phyloP scores from a whole-genome alignment of 306 rosid species.

The Adenanthera pavonina region DNA sequence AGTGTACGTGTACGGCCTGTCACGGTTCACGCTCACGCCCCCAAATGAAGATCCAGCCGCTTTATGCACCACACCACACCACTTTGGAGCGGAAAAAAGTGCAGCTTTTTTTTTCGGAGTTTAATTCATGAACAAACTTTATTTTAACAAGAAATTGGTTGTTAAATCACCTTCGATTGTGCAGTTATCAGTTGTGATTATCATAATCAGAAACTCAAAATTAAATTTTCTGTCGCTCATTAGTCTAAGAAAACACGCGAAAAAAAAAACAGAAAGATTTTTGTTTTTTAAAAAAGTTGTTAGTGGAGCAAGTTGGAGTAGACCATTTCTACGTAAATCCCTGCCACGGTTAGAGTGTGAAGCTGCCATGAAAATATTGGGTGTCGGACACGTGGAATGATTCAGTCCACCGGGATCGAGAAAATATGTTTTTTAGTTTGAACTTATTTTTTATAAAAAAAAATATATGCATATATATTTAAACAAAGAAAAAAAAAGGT shows the following conservation, averaged over 20 bases:
- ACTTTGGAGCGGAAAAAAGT: neutral
- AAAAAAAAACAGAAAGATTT: too few relatives aligned
- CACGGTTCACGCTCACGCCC: constrained; percentile 47
- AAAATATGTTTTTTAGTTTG: neutral
- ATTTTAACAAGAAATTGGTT: neutral
- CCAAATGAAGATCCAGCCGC: constrained; percentile 49
- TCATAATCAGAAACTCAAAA: neutral
- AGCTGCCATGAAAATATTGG: neutral
- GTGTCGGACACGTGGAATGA: constrained; percentile 1
- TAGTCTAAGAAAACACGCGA: too few relatives aligned
- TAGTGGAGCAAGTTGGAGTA: neutral
- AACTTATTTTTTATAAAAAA: neutral
- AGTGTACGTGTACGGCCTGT: constrained; percentile 40
- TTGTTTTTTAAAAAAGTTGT: neutral
- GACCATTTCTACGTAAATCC: constrained; percentile 9
- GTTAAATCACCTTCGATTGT: neutral
- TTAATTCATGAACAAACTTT: neutral
- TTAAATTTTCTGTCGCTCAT: neutral
- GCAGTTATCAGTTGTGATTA: neutral
- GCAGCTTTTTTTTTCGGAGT: neutral
- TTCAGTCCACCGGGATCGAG: neutral
- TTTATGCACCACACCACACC: constrained; percentile 24
- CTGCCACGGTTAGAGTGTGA: neutral
- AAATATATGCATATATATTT: neutral
- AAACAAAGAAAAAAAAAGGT: too few relatives aligned